Evolutionary conservation across 208 protist genomes (phyloP), one percentile per base, ranked within the genome.

Genomic region (Porcisia deanei): DNA sequence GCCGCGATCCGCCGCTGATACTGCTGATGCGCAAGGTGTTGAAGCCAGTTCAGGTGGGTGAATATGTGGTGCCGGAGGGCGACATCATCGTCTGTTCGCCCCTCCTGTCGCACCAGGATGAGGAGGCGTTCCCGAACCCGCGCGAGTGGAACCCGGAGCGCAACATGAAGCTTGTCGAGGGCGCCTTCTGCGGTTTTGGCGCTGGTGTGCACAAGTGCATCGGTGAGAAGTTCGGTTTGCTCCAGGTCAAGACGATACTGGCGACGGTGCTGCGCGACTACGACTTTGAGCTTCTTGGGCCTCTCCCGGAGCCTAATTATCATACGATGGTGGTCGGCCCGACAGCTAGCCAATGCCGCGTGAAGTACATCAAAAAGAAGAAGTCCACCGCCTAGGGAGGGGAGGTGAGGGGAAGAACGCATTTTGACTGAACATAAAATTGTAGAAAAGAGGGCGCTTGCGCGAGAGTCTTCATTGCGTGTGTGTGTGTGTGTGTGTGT

Each of bases 241-340:
- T 98, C 39, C 96, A 98, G 85, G 92, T 98, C 54, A 97, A 98
- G 87, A 98, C 93, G 67, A 89, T 98, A 49, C 87, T 96, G 58
- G 85, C 89, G 37, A 94, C 92, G 25, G 82, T 96, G 14, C 83
- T 98, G 70, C 88, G 91, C 60, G 85, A 94, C 53, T 98, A 93
- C 81, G 94, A 98, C 78, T 91, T 98, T 60, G 82, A 97, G 83
- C 85, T 95, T 30, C 54, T 94, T 8, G 80, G 84, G 22, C 69
- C 79, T 41, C 76, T 98, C 30, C 93, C 94, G 45, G 84, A 93
- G 65, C 91, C 91, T 16, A 90, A 95, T 77, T 98, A 98, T 80
- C 88, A 93, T 75, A 93, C 88, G 58, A 94, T 98, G 88, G 91
- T 98, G 41, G 93, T 96, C 43, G 93, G 94, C 60, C 94, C 94